A percentile compares a stretch with the other conserved stretches of the same genome.
These are phyloP conservation scores for Neofusicoccum laricinum DNA, from an alignment of 2,329 filamentous ascomycete genomes.

Conservation along the genomic window DNA sequence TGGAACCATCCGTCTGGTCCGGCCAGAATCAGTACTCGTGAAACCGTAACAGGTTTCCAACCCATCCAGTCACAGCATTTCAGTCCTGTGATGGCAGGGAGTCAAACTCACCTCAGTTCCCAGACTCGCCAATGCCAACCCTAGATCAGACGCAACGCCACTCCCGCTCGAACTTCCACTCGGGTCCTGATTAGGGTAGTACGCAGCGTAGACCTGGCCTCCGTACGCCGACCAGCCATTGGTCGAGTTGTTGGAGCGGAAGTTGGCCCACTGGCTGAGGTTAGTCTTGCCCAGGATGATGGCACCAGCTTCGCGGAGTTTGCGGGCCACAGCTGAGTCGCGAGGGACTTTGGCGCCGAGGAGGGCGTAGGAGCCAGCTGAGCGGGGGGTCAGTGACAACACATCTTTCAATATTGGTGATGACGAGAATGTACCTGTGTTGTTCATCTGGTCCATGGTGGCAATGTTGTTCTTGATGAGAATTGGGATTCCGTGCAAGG, in stretches of 20 bases:
- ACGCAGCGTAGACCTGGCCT: constrained; percentile 61
- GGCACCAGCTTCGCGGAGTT: constrained; percentile 57
- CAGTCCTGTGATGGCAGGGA: too few species aligned
- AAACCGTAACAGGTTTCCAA: too few species aligned
- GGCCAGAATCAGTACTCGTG: too few species aligned
- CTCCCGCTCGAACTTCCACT: constrained; percentile 61
- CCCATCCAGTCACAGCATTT: too few species aligned
- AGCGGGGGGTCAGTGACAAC: too few species aligned
- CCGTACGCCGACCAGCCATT: constrained; percentile 65
- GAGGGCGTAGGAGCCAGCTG: constrained; percentile 61
- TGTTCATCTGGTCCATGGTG: constrained; percentile 61
- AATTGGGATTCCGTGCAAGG: constrained; percentile 63
- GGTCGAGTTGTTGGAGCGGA: constrained; percentile 53
- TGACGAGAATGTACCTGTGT: constrained; percentile 37
- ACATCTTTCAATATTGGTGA: too few species aligned
- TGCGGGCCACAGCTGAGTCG: constrained; percentile 56
- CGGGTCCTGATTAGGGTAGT: constrained; percentile 61
- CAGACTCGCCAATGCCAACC: constrained; percentile 57
- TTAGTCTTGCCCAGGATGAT: constrained; percentile 67
- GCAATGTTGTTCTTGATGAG: constrained; percentile 68
- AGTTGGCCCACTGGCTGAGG: constrained; percentile 65
- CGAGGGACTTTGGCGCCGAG: constrained; percentile 55
- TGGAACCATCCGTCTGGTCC: constrained; percentile 57
- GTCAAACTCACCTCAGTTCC: constrained; percentile 50
- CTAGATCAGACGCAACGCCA: constrained; percentile 58